Evolutionary conservation across 2,329 filamentous ascomycete genomes (phyloP), one percentile per base, ranked within the genome.

Genomic region (Pyricularia grisea): DNA sequence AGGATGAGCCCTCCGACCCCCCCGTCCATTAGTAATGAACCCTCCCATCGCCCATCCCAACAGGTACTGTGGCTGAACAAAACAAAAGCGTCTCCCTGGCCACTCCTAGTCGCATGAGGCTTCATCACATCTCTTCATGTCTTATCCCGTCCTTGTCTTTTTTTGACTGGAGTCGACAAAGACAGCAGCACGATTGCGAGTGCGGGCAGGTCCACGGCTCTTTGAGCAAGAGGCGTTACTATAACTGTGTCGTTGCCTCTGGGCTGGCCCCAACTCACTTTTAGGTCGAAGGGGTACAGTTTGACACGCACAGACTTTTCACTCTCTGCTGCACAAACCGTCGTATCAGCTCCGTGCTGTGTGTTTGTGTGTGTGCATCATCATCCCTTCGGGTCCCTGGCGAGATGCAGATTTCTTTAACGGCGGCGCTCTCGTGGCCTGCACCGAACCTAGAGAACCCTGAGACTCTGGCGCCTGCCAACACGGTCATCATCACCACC

Each of bases 401-500:
- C 58, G 71, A 12, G 36, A 78, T 78, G 77, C 73, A 67, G 58
- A 68, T 75, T 55, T 73, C 75, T 68, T 71, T 73, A 17, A 14
- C 69, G 20, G 72, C 73, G 36, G 60, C 73, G 23, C 70, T 69
- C 42, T 61, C 68, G 14, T 79, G 78, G 78, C 77, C 78, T 64
- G 67, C 70, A 65, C 74, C 77, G 14, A 76, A 78, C 71, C 75
- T 76, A 72, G 68, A 71, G 67, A 68, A 79, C 70, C 78, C 77
- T 17, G 73, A 76, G 67, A 75, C 73, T 11, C 74, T 74, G 69
- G 78, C 76, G 6, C 75, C 75, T 42, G 69, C 70, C 17, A 76
- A 74, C 30, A 70, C 74, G 67, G 72, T 77, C 42, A 42, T 77
- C 36, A 72, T 75, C 10, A 68, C 74, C 27, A 66, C 75, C 31